phyloP scores from a whole-genome alignment of 1,139 yeast species.

The Geotrichum aggregatum region DNA sequence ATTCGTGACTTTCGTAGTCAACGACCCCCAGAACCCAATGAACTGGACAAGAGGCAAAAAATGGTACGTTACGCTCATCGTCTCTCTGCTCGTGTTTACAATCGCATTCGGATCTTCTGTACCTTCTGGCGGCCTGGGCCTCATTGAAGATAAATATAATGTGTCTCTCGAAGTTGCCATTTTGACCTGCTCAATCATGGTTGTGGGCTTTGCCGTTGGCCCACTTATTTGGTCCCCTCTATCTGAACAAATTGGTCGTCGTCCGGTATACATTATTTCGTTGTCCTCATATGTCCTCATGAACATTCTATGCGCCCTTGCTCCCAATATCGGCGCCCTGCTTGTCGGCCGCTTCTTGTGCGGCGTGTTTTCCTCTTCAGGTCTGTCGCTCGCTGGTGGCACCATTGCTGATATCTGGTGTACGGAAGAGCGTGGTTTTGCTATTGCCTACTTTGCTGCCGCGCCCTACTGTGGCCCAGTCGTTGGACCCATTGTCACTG shows the following conservation, averaged over 20 bases:
- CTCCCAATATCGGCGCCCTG: conserved; percentile 77
- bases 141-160: conserved; percentile 58
- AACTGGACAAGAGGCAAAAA: conserved; percentile 62
- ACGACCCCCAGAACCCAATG: conserved; percentile 83
- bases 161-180: conserved; percentile 77
- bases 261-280: conserved; percentile 76
- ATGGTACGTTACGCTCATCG: conserved; percentile 65
- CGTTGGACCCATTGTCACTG: conserved; percentile 83
- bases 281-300: conserved; percentile 69
- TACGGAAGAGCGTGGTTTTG: conserved; percentile 75
- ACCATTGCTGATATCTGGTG: conserved; percentile 84
- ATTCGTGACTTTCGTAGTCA: conserved; percentile 70
- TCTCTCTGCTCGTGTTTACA: conserved; percentile 68
- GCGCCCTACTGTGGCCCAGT: conserved; percentile 94
- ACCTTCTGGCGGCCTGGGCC: conserved; percentile 72
- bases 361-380: conserved; percentile 83
- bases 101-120: conserved; percentile 91
- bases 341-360: conserved; percentile 78
- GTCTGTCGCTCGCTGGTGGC: conserved; percentile 83
- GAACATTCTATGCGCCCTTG: conserved; percentile 84
- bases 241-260: conserved; percentile 80
- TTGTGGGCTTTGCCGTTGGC: conserved; percentile 80
- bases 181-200: conserved; percentile 79
- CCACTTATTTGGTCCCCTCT: conserved; percentile 89
- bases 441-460: conserved; percentile 85